Evolutionary conservation across 176 grass and related monocot genomes (phyloP), one percentile per base, ranked within the genome.

Genomic region (Saccharum spontaneum): DNA sequence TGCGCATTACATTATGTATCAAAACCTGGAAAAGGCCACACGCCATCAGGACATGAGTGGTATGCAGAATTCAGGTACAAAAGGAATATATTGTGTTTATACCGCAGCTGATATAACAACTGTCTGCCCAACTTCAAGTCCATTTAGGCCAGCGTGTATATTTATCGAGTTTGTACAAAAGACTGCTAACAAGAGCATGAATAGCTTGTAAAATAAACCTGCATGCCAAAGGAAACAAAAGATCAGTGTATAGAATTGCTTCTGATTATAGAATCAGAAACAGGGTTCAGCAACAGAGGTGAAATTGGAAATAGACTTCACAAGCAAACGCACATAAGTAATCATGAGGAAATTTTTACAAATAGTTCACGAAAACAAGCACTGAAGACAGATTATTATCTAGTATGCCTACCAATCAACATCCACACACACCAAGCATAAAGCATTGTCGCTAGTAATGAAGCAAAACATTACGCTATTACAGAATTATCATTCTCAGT

Each of bases 101-200:
- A 99, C 97, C 60, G 97, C 97, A 80, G 94, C 88, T 83, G 97
- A 94, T 88, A 99, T 96, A 75, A 99, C 91, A 74, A 99, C 88
- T 73, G 97, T 94, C 81, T 99, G 97, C 62, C 94, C 97, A 73
- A 90, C 88, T 93, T 99, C 97, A 63, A 99, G 91, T 24, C 97
- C 97, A 89, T 99, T 99, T 86, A 99, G 68, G 44, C 97, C 97
- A 64, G 97, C 97, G 70, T 99, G 97, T 84, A 99, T 99, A 62
- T 99, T 99, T 80, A 99, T 99, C 43, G 97, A 96, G 83, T 99
- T 99, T 87, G 97, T 96, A 77, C 97, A 99, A 60, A 99, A 99
- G 22, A 99, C 92, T 63, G 91, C 97, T 88, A 99, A 57, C 85
- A 99, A 76, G n/a, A 89, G 81, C 97, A 99, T 99, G 90, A 96